phyloP scores from a whole-genome alignment of 169 alveolate species.

The Plasmodium knowlesi region DNA sequence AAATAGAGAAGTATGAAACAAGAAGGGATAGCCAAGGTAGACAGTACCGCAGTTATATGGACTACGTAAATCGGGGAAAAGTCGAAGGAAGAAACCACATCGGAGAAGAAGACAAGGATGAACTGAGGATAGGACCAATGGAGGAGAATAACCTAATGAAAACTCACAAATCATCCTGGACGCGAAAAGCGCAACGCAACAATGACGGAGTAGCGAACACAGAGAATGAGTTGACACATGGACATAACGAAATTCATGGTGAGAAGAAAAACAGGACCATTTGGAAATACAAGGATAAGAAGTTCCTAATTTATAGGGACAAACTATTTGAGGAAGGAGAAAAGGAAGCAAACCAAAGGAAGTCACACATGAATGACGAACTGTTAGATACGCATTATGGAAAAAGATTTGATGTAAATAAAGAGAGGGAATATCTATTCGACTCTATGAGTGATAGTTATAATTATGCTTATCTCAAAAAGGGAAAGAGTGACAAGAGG shows the following conservation, averaged over 20 bases:
- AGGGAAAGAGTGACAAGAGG: not conserved
- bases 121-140: not conserved
- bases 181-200: not conserved
- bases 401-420: not conserved
- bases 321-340: constrained; percentile 9
- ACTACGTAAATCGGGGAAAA: not conserved
- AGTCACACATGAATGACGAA: constrained; percentile 14
- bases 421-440: constrained; percentile 12
- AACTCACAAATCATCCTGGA: not conserved
- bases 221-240: not conserved
- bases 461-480: constrained; percentile 11
- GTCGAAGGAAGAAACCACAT: not conserved
- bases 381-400: constrained; percentile 7
- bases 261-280: not conserved
- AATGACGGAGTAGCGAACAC: constrained; percentile 14
- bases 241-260: not conserved
- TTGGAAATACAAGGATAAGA: constrained; percentile 47
- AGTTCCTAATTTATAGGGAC: constrained; percentile 52
- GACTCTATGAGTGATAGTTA: constrained; percentile 29
- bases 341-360: not conserved
- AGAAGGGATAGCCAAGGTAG: not conserved
- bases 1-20: not conserved
- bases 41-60: not conserved
- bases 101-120: no score
- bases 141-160: not conserved